Base-by-base conservation (phyloP, 495 filamentous ascomycete species). In the Podospora conica region DNA sequence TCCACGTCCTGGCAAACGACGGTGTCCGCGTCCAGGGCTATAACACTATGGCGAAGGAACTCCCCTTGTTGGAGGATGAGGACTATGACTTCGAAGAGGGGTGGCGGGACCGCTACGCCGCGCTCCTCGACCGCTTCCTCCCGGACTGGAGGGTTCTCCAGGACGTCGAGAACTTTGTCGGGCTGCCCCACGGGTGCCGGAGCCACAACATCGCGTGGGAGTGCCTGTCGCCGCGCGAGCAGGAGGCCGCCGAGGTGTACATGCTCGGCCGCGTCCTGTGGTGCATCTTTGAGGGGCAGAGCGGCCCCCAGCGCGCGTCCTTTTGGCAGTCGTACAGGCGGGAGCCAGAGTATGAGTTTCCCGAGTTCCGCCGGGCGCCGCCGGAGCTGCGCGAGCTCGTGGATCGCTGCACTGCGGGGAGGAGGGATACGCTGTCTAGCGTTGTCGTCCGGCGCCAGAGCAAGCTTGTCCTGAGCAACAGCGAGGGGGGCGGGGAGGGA, bases 221-320 rank as follows among this genome's bases (percentile, higher is more conserved):
- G 15, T 75, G 75, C 29, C 71, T 82, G 18, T 75, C 74, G 27
- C 67, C 73, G 12, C 48, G 54, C 10, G 81, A 83, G 69, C 79
- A 80, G 66, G 82, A 84, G 61, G 74, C 80, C 0, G 78, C 77
- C 22, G 76, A 80, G 63, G 82, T 83, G 9, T 84, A 83, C 65
- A 83, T 83, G 81, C 77, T 84, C 28, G 82, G 79, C 1, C 73
- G 79, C 3, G 70, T 82, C 8, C 70, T 84, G 29, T 84, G 81
- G 81, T 84, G 82, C 68, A 77, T 84, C 15, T 84, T 82, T 60
- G 81, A 84, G 68, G 79, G 79, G 5, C 77, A 79, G 65, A 78
- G 79, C 62, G 76, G 75, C 1, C 81, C 81, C 10, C 77, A 83
- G 66, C 74, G 70, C 55, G 76, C 76, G 2, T 80, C 80, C 4